These are phyloP conservation scores for Lonicera japonica DNA, from an alignment of 129 eudicot species.

Conservation along the genomic window DNA sequence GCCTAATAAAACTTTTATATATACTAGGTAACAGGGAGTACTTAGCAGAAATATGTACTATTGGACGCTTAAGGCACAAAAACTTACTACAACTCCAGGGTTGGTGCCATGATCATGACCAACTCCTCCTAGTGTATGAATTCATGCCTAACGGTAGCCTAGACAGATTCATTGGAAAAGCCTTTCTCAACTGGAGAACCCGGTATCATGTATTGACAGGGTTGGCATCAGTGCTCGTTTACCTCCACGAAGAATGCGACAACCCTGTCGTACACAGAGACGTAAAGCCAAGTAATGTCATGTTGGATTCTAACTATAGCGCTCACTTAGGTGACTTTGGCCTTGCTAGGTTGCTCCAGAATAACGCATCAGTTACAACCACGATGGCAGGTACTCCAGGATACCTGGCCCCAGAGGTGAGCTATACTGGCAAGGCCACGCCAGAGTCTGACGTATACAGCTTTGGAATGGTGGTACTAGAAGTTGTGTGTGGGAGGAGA, in stretches of 20 bases:
- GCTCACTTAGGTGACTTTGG: conserved; percentile 75
- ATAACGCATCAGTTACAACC: conserved; percentile 42
- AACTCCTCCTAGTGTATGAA: conserved; percentile 68
- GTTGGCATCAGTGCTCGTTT: conserved; percentile 52
- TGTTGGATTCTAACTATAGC: conserved; percentile 54
- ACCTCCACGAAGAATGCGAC: conserved; percentile 72
- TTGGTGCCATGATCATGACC: conserved; percentile 66
- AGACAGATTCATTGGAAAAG: conserved; percentile 47
- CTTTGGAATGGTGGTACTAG: conserved; percentile 63
- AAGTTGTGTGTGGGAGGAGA: conserved; percentile 62
- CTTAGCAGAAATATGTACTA: too few relatives aligned
- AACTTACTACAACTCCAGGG: conserved; percentile 65
- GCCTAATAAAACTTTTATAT: too few relatives aligned
- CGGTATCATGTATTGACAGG: conserved; percentile 50
- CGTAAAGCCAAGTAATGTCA: too few relatives aligned
- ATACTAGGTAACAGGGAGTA: too few relatives aligned
- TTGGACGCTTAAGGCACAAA: conserved; percentile 55
- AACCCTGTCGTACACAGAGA: conserved; percentile 66
- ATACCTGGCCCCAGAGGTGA: conserved; percentile 64
- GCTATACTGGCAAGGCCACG: conserved; percentile 46
- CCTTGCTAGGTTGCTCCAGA: conserved; percentile 52
- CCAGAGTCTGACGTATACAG: conserved; percentile 59
- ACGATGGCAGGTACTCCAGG: conserved; percentile 70
- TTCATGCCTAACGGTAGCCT: conserved; percentile 81
- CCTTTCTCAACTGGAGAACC: conserved; percentile 42